Percentiles rank a stretch among this genome's conserved stretches.
Conservation (phyloP, 768 basidiomycete species). For the Podaxis sp. region DNA sequence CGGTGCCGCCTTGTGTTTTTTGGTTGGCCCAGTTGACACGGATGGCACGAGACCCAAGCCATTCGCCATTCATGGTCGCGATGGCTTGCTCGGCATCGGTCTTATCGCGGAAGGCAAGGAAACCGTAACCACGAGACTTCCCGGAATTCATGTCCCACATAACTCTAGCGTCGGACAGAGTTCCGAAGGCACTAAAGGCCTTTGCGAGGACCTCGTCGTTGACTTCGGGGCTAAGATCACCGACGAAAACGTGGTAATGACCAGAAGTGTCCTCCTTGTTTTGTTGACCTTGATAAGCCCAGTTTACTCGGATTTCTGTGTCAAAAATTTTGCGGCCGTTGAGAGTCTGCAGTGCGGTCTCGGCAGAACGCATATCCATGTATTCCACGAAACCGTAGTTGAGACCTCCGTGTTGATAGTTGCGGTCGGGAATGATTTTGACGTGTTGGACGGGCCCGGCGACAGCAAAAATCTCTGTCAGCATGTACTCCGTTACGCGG, state of each 20-base stretch:
- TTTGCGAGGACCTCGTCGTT: constrained; percentile 96
- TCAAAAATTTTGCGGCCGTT: constrained; percentile 99
- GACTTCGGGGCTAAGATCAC: constrained; percentile 99
- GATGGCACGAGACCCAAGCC: constrained; percentile 97
- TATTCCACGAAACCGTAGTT: constrained; percentile 99
- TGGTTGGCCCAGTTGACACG: constrained; percentile 99
- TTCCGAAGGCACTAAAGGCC: constrained; percentile 96
- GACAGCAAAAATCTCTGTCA: constrained; percentile 95
- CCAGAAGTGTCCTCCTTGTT: constrained; percentile 98
- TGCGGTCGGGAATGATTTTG: constrained; percentile 99
- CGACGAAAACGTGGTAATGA: constrained; percentile 98
- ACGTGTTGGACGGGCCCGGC: constrained; percentile 97
- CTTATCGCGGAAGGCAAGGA: constrained; percentile 98
- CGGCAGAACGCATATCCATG: constrained; percentile 97
- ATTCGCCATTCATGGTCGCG: constrained; percentile 99
- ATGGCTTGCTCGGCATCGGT: constrained; percentile 99
- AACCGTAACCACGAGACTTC: constrained; percentile 96
- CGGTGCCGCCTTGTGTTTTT: constrained; percentile 80
- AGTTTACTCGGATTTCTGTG: constrained; percentile 98
- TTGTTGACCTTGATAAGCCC: constrained; percentile 98
- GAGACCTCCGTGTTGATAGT: constrained; percentile 98
- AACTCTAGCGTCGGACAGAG: constrained; percentile 94
- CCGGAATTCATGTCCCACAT: constrained; percentile 99
- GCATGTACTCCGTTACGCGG: constrained; percentile 98
- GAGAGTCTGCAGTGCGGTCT: constrained; percentile 97